These are phyloP conservation scores for Hygrocybe punicea DNA, from an alignment of 768 basidiomycete species.

Conservation along the genomic window DNA sequence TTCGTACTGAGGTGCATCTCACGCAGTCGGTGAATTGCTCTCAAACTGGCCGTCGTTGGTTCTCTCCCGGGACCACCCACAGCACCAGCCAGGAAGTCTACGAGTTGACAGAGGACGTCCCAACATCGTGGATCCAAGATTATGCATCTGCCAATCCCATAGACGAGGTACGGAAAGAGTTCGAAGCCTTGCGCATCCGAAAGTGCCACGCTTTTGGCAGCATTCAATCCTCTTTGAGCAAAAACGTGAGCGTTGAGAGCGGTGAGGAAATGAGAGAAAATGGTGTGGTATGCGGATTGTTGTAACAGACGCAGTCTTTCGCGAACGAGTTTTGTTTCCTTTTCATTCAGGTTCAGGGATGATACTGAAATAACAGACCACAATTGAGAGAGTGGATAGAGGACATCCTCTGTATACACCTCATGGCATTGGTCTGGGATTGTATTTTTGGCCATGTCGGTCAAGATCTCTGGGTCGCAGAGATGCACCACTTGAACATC, in stretches of 20 bases:
- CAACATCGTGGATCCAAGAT: slow-evolving; percentile 2
- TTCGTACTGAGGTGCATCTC: background rate
- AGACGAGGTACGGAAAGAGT: background rate
- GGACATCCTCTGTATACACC: slow-evolving; percentile 14
- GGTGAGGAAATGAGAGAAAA: background rate
- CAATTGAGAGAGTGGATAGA: slow-evolving; percentile 15
- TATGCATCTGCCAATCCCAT: background rate
- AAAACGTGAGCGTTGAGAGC: background rate
- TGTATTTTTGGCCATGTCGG: slow-evolving; percentile 13
- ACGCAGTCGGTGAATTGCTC: too few relatives aligned
- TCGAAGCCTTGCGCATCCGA: too few relatives aligned
- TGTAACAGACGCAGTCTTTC: slow-evolving; percentile 11
- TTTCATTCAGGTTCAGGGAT: slow-evolving; percentile 11
- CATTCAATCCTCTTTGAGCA: background rate
- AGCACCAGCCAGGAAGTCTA: background rate
- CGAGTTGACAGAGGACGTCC: slow-evolving; percentile 1
- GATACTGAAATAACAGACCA: slow-evolving; percentile 6
- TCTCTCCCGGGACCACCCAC: background rate
- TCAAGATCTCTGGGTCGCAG: slow-evolving; percentile 12
- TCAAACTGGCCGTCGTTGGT: background rate
- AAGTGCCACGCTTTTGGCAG: background rate
- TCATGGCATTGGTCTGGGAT: slow-evolving; percentile 14
- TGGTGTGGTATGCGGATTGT: background rate
- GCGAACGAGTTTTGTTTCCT: slow-evolving; percentile 11
- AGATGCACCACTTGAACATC: slow-evolving; percentile 9